Evolutionary conservation across 2,329 filamentous ascomycete genomes (phyloP).

Genomic region (Magnaporthiopsis poae): DNA sequence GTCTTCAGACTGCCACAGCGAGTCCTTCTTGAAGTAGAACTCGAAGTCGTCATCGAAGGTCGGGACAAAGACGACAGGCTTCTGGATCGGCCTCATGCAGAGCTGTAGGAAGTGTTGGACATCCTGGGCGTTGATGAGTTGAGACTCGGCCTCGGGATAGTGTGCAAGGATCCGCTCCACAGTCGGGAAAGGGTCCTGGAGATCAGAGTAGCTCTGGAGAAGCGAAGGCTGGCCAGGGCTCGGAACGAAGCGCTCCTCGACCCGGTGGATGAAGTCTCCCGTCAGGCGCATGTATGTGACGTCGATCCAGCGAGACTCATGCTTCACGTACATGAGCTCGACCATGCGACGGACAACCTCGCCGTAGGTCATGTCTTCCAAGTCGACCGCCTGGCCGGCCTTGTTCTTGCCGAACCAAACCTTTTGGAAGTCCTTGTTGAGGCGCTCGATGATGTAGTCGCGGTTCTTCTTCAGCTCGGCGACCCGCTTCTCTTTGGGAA

Average conservation of each 20-base stretch:
- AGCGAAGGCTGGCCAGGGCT: conserved; percentile 62
- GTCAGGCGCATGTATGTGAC: conserved; percentile 71
- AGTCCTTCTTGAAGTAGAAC: conserved; percentile 99
- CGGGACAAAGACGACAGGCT: conserved; percentile 93
- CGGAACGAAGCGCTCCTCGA: conserved; percentile 92
- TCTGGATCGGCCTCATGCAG: conserved; percentile 84
- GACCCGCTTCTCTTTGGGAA: conserved; percentile 89
- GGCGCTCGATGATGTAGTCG: conserved; percentile 85
- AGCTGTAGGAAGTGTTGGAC: conserved; percentile 93
- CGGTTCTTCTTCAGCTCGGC: conserved; percentile 80
- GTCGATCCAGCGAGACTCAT: conserved; percentile 87
- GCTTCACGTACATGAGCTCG: conserved; percentile 82
- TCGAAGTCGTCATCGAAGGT: conserved; percentile 95
- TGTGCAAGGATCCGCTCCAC: conserved; percentile 69
- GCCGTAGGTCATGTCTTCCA: conserved; percentile 92
- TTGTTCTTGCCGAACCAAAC: conserved; percentile 90
- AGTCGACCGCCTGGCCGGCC: conserved; percentile 67
- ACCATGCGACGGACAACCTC: conserved; percentile 82
- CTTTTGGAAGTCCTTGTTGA: conserved; percentile 94
- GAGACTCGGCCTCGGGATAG: conserved; percentile 77
- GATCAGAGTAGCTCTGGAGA: conserved; percentile 81
- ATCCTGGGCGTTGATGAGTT: conserved; percentile 96
- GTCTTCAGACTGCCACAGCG: conserved; percentile 97
- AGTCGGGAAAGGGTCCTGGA: conserved; percentile 69
- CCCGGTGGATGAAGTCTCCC: conserved; percentile 89